Conservation (phyloP, 768 basidiomycete genomes). For the Suillus decipiens region DNA sequence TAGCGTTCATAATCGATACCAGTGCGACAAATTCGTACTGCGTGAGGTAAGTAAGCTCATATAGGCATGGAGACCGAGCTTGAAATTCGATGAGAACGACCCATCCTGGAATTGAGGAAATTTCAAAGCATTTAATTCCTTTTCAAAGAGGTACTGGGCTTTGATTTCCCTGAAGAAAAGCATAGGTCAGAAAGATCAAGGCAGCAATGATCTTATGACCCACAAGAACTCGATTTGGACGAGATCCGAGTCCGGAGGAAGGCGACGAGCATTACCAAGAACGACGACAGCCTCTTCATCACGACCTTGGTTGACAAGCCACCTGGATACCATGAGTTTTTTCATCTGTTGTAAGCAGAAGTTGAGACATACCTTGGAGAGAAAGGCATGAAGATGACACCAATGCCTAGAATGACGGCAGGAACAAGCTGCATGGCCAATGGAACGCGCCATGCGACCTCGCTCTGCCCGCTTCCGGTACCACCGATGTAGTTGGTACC, state of each 20-base stretch:
- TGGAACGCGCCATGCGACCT: constrained; percentile 78
- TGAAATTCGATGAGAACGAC: constrained; percentile 54
- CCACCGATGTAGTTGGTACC: constrained; percentile 74
- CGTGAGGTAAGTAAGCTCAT: constrained; percentile 56
- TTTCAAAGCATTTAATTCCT: constrained; percentile 54
- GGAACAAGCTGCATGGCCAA: constrained; percentile 75
- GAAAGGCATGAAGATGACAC: constrained; percentile 79
- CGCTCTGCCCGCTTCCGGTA: constrained; percentile 52
- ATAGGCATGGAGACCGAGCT: constrained; percentile 62
- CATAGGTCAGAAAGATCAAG: neutral
- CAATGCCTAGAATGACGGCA: constrained; percentile 66
- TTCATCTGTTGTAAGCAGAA: neutral
- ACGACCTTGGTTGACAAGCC: constrained; percentile 77
- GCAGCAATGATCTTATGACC: constrained; percentile 27
- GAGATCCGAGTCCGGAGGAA: constrained; percentile 58
- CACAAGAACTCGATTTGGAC: constrained; percentile 76
- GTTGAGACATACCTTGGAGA: constrained; percentile 56
- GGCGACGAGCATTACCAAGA: constrained; percentile 57
- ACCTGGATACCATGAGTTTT: constrained; percentile 38
- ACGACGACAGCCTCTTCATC: constrained; percentile 73
- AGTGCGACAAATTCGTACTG: constrained; percentile 24
- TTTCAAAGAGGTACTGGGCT: constrained; percentile 73
- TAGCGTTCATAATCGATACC: constrained; percentile 2
- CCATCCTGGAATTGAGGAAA: constrained; percentile 71
- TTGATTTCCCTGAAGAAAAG: constrained; percentile 58